A percentile compares a stretch with the other conserved stretches of the same genome.
phyloP scores from a whole-genome alignment of 2,329 filamentous ascomycete species.

The Aspergillus amoenus region DNA sequence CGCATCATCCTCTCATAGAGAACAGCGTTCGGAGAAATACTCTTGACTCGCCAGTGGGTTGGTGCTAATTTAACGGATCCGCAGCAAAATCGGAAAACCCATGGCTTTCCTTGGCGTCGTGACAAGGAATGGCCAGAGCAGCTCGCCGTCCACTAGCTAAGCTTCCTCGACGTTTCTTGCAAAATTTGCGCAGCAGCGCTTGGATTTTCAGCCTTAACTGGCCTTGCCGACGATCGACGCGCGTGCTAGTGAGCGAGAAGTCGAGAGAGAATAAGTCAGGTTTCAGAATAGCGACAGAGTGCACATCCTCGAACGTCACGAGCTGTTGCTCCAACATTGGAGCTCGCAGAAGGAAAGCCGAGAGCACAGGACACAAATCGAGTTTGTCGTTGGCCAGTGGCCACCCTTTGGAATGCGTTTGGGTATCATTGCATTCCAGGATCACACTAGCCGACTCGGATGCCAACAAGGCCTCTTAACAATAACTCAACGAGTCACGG shows the following conservation, averaged over 20 bases:
- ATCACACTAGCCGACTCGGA: background rate
- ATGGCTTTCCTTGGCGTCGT: background rate
- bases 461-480: background rate
- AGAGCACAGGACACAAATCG: background rate
- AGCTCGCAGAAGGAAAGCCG: background rate
- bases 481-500: background rate
- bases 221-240: background rate
- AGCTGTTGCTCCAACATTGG: background rate
- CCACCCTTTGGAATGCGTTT: slow-evolving; percentile 8
- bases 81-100: background rate
- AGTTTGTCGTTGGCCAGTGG: background rate
- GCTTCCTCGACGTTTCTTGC: background rate
- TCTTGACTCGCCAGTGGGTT: too few species aligned
- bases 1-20: too few species aligned
- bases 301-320: background rate
- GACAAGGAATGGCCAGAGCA: background rate
- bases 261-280: too few species aligned
- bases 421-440: slow-evolving; percentile 5
- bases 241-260: background rate
- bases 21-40: too few species aligned
- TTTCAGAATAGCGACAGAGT: background rate
- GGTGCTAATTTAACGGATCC: background rate
- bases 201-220: background rate
- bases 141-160: background rate
- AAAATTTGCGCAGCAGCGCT: background rate